These are phyloP conservation scores for Saturnispora mendoncae DNA, from an alignment of 805 yeast species.

Conservation along the genomic window DNA sequence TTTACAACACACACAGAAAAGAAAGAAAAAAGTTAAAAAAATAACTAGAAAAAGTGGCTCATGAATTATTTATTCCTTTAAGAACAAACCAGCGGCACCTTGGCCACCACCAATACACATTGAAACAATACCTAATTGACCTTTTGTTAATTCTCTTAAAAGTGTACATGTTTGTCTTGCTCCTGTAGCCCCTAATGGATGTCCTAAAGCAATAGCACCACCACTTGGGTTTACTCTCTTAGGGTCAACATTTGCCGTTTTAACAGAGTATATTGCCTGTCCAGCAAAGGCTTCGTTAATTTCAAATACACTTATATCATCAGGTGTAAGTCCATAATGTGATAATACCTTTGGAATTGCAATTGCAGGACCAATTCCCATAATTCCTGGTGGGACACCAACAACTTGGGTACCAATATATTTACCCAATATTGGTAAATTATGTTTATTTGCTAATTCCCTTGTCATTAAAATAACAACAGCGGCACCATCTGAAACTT, in stretches of 20 bases:
- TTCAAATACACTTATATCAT: slow-evolving; percentile 72
- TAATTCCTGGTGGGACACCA: slow-evolving; percentile 94
- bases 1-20: not conserved
- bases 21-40: not conserved
- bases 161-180: slow-evolving; percentile 90
- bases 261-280: slow-evolving; percentile 74
- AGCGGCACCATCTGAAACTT: slow-evolving; percentile 93
- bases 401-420: slow-evolving; percentile 70
- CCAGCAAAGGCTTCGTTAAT: slow-evolving; percentile 97
- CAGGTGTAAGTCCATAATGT: slow-evolving; percentile 36
- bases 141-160: slow-evolving; percentile 66
- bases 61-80: slow-evolving; percentile 51
- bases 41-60: not conserved
- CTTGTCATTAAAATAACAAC: slow-evolving; percentile 80
- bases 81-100: slow-evolving; percentile 91
- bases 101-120: slow-evolving; percentile 99
- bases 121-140: slow-evolving; percentile 82
- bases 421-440: slow-evolving; percentile 68
- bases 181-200: slow-evolving; percentile 79
- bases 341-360: slow-evolving; percentile 80
- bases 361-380: slow-evolving; percentile 97
- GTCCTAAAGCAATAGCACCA: slow-evolving; percentile 95
- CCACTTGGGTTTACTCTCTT: slow-evolving; percentile 83
- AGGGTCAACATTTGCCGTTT: slow-evolving; percentile 53
- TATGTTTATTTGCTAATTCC: slow-evolving; percentile 67